phyloP scores from a whole-genome alignment of 345 rosid species.

The Eutrema heterophyllum region DNA sequence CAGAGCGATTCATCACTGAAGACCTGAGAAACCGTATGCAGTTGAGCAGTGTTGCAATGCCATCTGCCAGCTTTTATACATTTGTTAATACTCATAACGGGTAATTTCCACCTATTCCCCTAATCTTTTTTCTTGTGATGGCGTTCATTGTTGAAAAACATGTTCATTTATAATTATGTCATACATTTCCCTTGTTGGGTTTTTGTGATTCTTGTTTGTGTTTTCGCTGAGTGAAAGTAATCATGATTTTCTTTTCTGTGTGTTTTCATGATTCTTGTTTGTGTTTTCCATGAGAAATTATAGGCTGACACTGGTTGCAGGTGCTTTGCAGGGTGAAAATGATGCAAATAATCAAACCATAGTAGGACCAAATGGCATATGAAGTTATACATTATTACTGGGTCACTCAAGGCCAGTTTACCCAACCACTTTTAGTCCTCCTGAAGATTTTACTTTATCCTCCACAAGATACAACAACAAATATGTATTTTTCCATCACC shows the following conservation, averaged over 20 bases:
- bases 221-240: not conserved
- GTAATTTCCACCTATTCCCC: conserved; percentile 37
- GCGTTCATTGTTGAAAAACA: too few relatives aligned
- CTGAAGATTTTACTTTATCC: conserved; percentile 83
- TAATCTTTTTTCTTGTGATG: not conserved
- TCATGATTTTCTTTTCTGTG: conserved; percentile 41
- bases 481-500: conserved; percentile 25
- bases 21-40: conserved; percentile 94
- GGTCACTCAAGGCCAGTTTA: too few relatives aligned
- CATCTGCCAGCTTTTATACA: conserved; percentile 93
- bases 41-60: conserved; percentile 68
- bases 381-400: conserved; percentile 67
- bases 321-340: conserved; percentile 40
- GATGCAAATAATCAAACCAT: conserved; percentile 46
- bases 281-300: conserved; percentile 6
- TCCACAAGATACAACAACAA: conserved; percentile 42
- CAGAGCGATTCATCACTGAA: conserved; percentile 87
- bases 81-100: conserved; percentile 86
- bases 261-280: conserved; percentile 5
- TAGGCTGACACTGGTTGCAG: conserved; percentile 33
- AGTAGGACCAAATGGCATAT: conserved; percentile 43
- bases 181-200: not conserved
- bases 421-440: conserved; percentile 84
- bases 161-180: not conserved
- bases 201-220: conserved; percentile 13